Base-by-base conservation (phyloP, 352 stramenopile species). In the Globisporangium perplexum region DNA sequence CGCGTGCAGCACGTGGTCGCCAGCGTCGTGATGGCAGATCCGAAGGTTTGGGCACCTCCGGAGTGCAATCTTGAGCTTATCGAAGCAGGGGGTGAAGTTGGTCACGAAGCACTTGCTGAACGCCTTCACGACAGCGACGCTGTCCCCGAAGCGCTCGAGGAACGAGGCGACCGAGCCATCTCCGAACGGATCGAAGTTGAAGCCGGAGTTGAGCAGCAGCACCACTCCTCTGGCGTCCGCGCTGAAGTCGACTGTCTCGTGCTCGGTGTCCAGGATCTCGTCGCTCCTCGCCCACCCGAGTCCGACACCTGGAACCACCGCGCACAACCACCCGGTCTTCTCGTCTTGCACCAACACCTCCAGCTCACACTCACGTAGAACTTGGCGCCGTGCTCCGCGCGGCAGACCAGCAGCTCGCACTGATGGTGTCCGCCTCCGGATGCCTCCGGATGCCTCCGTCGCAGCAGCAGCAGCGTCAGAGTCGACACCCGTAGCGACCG, bases 301-400 rank as follows among this genome's bases (percentile, higher is more conserved):
- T 5, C 38, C 50, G 22, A 56, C 2, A 18, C 38, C 50, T 7
- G 38, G 38, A 4, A 56, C 23, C 28, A 56, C 30, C 23, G 28
- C 38, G 14, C 38, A 56, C 0, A 28, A 10, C 50, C 50, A 56
- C 17, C 20, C 5, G 24, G 20, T n/a, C 38, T 35, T 12, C 30
- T 35, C 30, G 7, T 56, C 11, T 30, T 56, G 38, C 18, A 23
- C 23, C 18, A 57, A 24, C 14, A 30, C 33, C 47, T 59, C 53
- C 7, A 59, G 23, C 20, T 48, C 31, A n/a, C 23, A 47, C 46
- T 35, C 7, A 23, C 31, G 22, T 59, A 59, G 23, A 59, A 36
- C 20, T 46, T 46, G n/a, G 53, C 33, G 20, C 26, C 45, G 41
- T 31, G 33, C 18, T 24, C 36, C 22, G 52, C 24, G 2, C 18